Base-by-base conservation (phyloP, 2,329 filamentous ascomycete genomes). In the Botrytis tulipae region DNA sequence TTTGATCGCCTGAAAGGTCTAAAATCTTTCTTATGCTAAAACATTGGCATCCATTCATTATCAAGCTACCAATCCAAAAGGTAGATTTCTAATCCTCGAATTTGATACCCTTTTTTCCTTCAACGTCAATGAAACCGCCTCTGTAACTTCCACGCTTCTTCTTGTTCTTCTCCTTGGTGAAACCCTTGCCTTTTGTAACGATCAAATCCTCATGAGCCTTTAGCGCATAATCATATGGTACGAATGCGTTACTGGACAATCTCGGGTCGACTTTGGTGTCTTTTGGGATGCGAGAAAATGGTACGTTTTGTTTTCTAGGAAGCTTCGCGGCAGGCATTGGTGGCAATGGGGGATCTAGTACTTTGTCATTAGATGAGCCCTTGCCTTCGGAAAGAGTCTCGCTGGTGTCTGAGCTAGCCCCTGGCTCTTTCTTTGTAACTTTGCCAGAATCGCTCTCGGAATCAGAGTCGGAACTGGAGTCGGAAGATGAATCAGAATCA, bases 161-260 rank as follows among this genome's bases (percentile, higher is more conserved):
- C 87, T 99, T 99, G 85, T 99, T 99, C 90, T 99, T 99, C 86
- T 98, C 96, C 87, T 99, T 99, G 74, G 95, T 98, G 84, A 99
- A 99, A 6, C 94, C 94, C 85, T 98, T 98, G 80, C 96, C 96
- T 82, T 92, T 93, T 46, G 95, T 98, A 57, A 97, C 89, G 67
- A 94, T 93, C 76, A 99, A 85, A 81, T 98, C 95, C 78, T 94
- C 89, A 81, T 95, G 93, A 14, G 97, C 97, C 78, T 90, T 90
- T 79, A 96, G 92, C 37, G 95, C 95, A 84, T 98, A 99, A 76
- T 92, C 91, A 82, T 98, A 94, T 35, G 90, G 87, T 18, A 93
- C 87, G 82, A 95, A 98, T 22, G 88, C 89, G 83, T 98, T 98
- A 78, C 91, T 94, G 4, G 89, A 81, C 78, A 94, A 91, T 79